These are phyloP conservation scores for Claviceps purpurea DNA, from an alignment of 2,329 filamentous ascomycete genomes.

Conservation along the genomic window DNA sequence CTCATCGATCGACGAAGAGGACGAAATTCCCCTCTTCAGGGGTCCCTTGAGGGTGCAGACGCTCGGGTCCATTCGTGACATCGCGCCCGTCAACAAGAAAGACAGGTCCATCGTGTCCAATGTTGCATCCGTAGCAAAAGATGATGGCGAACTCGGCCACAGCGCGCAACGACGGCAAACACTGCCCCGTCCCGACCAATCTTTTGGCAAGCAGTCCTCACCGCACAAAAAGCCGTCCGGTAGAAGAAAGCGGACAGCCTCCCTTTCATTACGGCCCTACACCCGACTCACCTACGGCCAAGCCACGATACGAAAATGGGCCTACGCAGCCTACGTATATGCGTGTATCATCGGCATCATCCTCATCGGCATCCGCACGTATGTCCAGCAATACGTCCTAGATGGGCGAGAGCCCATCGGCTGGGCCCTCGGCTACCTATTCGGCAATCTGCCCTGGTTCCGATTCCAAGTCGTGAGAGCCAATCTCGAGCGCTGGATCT, in stretches of 20 bases:
- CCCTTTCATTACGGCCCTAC: constrained; percentile 55
- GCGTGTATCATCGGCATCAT: constrained; percentile 50
- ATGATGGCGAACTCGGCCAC: background rate
- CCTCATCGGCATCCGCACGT: constrained; percentile 55
- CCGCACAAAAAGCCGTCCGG: constrained; percentile 43
- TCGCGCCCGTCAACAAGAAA: background rate
- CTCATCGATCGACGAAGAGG: constrained; percentile 20
- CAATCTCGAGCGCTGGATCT: constrained; percentile 63
- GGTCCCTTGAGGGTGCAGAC: constrained; percentile 17
- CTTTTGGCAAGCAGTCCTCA: constrained; percentile 25
- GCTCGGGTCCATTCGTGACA: constrained; percentile 11
- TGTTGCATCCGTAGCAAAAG: background rate
- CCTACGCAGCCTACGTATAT: constrained; percentile 74
- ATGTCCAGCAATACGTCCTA: constrained; percentile 56
- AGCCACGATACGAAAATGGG: constrained; percentile 64
- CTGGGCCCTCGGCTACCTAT: constrained; percentile 82
- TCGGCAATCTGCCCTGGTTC: constrained; percentile 64
- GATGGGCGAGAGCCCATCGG: constrained; percentile 68
- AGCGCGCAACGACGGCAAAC: constrained; percentile 35
- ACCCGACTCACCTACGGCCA: constrained; percentile 69
- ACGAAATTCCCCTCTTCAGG: constrained; percentile 10
- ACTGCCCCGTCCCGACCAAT: constrained; percentile 29
- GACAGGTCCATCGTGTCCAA: background rate
- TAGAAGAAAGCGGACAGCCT: constrained; percentile 50
- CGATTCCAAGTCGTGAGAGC: constrained; percentile 56